These are phyloP conservation scores for Nannochloris sp. DNA, from an alignment of 139 green algal genomes.

Conservation along the genomic window DNA sequence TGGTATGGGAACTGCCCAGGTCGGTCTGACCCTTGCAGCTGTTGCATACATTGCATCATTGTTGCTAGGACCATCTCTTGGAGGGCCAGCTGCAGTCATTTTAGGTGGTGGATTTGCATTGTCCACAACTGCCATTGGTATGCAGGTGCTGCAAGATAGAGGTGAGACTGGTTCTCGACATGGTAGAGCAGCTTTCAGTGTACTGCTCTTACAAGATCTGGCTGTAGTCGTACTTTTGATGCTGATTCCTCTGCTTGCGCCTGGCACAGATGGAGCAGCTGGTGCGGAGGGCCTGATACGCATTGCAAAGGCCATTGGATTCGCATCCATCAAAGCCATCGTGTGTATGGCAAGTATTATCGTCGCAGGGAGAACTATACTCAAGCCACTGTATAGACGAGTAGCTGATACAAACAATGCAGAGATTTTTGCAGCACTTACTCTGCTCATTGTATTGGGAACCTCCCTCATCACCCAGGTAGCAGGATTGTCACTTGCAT, in stretches of 20 bases:
- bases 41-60: constrained; percentile 35
- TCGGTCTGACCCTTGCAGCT: constrained; percentile 53
- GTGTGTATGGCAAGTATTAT: constrained; percentile 76
- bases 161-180: constrained; percentile 85
- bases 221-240: constrained; percentile 99
- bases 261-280: constrained; percentile 35
- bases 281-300: constrained; percentile 42
- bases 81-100: constrained; percentile 75
- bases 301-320: constrained; percentile 77
- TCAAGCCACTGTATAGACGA: constrained; percentile 49
- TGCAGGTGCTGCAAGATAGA: constrained; percentile 91
- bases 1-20: constrained; percentile 87
- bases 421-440: constrained; percentile 88
- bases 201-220: constrained; percentile 95
- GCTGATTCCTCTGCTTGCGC: constrained; percentile 94
- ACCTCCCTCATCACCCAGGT: constrained; percentile 70
- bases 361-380: constrained; percentile 43
- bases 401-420: constrained; percentile 74
- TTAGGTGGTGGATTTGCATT: constrained; percentile 89
- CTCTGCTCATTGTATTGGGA: constrained; percentile 66
- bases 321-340: constrained; percentile 87
- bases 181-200: constrained; percentile 88
- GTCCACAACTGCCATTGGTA: constrained; percentile 92
- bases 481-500: constrained; percentile 82
- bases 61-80: constrained; percentile 36